Base-by-base conservation (phyloP, 129 eudicot species). In the Pulicaria dysenterica region DNA sequence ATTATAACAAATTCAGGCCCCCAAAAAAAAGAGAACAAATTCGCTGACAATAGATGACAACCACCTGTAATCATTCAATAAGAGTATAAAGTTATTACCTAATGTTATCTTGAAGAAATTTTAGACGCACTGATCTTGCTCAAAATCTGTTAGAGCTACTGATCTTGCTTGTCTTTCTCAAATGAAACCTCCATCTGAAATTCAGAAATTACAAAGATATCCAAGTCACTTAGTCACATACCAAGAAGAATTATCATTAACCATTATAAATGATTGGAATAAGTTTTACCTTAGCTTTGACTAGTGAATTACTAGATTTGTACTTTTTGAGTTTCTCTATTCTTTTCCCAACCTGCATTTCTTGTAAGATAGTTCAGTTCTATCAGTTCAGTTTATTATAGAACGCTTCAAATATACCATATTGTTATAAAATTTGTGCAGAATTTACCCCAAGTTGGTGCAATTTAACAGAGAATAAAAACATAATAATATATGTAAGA, bases 331-430 rank as follows among this genome's bases (percentile, higher is more conserved):
- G 91, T 80, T 83, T 94, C 74, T 94, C 99, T 77, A 94, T 46
- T 82, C 97, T 90, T 85, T 90, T 94, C 81, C 88, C 99, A 69
- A 94, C 89, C 99, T 94, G 99, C 88, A 88, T 73, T 82, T 74
- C 83, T 89, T 86, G 74, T 41, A 73, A 49, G 66, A 49, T 67
- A 55, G 57, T 67, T 83, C 51, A 85, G 83, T 76, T 62, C 58
- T 15, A 75, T 61, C 79, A 79, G 86, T 43, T 84, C 65, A 41
- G 34, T 51, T 71, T 71, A 38, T 47, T 45, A 67, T 24, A 70
- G 50, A 69, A 72, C 34, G 73, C 49, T 57, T 58, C 31, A 42
- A 51, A 60, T 53, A 43, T 36, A 64, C 5, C 37, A 44, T 60
- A 46, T 9, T 42, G 9, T 34, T 61, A 17, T 53, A 65, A 43